Percentiles rank a stretch among this genome's conserved stretches.
These are phyloP conservation scores for Oryza brachyantha DNA, from an alignment of 176 grass and related monocot species.

Conservation along the genomic window DNA sequence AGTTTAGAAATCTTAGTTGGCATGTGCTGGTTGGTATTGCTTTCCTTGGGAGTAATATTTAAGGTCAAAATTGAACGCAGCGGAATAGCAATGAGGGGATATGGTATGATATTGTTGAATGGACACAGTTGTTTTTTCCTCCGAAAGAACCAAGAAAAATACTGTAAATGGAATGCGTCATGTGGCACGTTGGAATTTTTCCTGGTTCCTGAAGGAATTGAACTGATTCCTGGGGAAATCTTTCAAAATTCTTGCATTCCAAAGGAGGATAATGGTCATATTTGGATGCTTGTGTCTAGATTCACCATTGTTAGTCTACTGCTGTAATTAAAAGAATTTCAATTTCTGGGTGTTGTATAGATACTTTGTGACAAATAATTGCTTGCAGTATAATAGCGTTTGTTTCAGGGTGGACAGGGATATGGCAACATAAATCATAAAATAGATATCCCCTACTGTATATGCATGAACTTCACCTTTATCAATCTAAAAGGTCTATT, in stretches of 20 bases:
- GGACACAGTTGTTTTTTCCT: neutral
- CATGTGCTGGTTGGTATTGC: slow-evolving; percentile 2
- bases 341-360: neutral
- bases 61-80: neutral
- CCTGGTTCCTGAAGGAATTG: neutral
- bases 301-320: neutral
- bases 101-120: neutral
- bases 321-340: neutral
- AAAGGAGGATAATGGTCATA: neutral
- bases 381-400: slow-evolving; percentile 5
- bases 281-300: neutral
- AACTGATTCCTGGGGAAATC: neutral
- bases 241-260: neutral
- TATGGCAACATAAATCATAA: neutral
- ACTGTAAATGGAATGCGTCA: neutral
- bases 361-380: neutral
- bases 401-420: neutral
- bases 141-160: neutral
- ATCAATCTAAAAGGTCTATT: neutral
- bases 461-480: neutral
- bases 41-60: neutral
- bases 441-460: neutral
- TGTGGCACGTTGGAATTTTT: neutral
- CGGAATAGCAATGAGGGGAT: neutral
- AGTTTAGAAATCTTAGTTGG: slow-evolving; percentile 17